Base-by-base conservation (phyloP, 2,329 filamentous ascomycete genomes). In the Rachicladosporium sp. region DNA sequence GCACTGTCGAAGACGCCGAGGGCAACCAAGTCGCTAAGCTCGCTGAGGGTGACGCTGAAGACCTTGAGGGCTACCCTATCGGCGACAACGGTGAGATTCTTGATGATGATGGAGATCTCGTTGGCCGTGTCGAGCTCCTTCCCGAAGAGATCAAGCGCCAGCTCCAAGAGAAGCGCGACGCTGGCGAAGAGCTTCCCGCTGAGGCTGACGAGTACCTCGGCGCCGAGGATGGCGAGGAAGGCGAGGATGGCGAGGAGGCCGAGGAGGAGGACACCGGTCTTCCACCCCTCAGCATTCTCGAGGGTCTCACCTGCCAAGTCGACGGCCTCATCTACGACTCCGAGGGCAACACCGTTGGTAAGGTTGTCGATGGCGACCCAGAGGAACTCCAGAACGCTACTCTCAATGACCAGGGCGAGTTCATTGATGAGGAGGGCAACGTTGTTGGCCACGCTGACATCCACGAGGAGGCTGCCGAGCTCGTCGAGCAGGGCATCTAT, bases 81-180 rank as follows among this genome's bases (percentile, higher is more conserved):
- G 69, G 70, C 41, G 65, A 71, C 30, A 62, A 72, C 10, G 71
- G 71, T 42, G 69, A 73, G 49, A 73, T 74, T 23, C 63, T 74
- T 15, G 68, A 73, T 42, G 67, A 73, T 33, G 66, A 71, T 44
- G 71, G 70, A 15, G 66, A 71, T 46, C 64, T 73, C 15, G 67
- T 74, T 35, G 71, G 71, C 37, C 68, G 69, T 41, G 65, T 67
- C 38, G 69, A 72, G 45, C 59, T 70, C 29, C 58, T 66, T n/a
- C 66, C 67, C 10, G 66, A 69, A 30, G 54, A 59, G 33, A 57
- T 59, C 34, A 59, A 67, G 45, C 58, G 64, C 39, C 63, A 68
- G 41, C 48, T 64, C 19, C 50, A 60, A 32, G 50, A 62, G 31
- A 60, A 59, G 27, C 54, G 58, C 44, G 52, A 60, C 37, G 51